phyloP scores from a whole-genome alignment of 768 basidiomycete species.

The Trametes villosa region DNA sequence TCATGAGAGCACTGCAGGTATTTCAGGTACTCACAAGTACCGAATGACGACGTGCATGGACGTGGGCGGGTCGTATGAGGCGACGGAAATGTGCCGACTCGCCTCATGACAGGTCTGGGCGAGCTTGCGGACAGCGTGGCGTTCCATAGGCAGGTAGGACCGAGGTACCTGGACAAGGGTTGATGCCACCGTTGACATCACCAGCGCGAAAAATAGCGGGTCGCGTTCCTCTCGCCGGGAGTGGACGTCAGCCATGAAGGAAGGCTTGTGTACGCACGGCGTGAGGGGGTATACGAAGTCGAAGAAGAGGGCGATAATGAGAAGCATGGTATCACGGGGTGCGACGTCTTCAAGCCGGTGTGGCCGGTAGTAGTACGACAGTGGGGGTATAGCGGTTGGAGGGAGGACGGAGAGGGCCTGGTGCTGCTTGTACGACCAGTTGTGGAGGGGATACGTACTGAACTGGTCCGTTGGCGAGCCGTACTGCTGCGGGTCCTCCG shows the following conservation, averaged over 20 bases:
- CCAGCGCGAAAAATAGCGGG: constrained; percentile 87
- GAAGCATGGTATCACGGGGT: constrained; percentile 76
- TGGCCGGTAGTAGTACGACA: constrained; percentile 74
- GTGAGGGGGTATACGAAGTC: constrained; percentile 93
- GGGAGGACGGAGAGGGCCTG: constrained; percentile 49
- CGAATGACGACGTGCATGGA: constrained; percentile 86
- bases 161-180: constrained; percentile 89
- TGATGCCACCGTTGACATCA: constrained; percentile 87
- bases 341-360: constrained; percentile 83
- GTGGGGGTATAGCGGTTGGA: constrained; percentile 54
- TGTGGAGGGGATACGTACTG: constrained; percentile 67
- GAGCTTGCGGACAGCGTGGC: constrained; percentile 81
- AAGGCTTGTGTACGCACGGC: constrained; percentile 89
- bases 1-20: constrained; percentile 6
- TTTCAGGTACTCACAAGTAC: constrained; percentile 69
- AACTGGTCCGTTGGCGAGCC: constrained; percentile 53
- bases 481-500: constrained; percentile 49
- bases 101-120: constrained; percentile 85
- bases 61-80: constrained; percentile 81
- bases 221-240: constrained; percentile 81
- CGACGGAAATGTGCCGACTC: constrained; percentile 78
- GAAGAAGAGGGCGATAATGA: constrained; percentile 88
- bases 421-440: constrained; percentile 74
- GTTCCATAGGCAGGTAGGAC: constrained; percentile 87
- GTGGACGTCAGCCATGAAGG: constrained; percentile 89